Percentiles rank a stretch among this genome's conserved stretches.
Evolutionary conservation across 116 monocot species (phyloP).

Genomic region (Cymodocea nodosa): DNA sequence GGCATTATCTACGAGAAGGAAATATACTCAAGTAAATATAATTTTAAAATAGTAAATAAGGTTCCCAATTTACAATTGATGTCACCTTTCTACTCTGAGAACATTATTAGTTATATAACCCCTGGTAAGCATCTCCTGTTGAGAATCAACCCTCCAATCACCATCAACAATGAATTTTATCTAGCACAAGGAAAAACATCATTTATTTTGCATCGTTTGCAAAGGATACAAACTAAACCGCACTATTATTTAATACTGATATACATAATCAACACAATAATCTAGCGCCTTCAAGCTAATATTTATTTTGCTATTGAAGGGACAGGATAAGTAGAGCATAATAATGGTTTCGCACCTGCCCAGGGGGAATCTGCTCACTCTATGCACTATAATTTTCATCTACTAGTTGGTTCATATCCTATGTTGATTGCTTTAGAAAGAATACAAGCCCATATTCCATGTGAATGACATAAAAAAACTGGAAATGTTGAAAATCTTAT

Average conservation of each 20-base stretch:
- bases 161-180: constrained; percentile 87
- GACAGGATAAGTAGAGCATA: not conserved
- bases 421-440: no score
- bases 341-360: not conserved
- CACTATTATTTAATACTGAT: not conserved
- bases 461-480: no score
- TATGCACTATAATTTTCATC: not conserved
- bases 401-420: not conserved
- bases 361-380: not conserved
- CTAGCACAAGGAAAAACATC: constrained; percentile 15
- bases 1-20: no score
- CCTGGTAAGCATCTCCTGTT: constrained; percentile 25
- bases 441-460: no score
- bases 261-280: not conserved
- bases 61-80: no score
- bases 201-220: not conserved
- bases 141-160: constrained; percentile 52
- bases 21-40: no score
- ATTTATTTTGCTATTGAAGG: not conserved
- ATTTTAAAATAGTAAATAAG: no score
- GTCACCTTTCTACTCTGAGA: constrained; percentile 37
- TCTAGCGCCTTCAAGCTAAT: not conserved
- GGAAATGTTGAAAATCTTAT: no score
- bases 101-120: constrained; percentile 49
- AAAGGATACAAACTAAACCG: not conserved